These are phyloP conservation scores for Blastocladiella britannica DNA, from an alignment of 192 early-diverging fungal genomes.

Conservation along the genomic window DNA sequence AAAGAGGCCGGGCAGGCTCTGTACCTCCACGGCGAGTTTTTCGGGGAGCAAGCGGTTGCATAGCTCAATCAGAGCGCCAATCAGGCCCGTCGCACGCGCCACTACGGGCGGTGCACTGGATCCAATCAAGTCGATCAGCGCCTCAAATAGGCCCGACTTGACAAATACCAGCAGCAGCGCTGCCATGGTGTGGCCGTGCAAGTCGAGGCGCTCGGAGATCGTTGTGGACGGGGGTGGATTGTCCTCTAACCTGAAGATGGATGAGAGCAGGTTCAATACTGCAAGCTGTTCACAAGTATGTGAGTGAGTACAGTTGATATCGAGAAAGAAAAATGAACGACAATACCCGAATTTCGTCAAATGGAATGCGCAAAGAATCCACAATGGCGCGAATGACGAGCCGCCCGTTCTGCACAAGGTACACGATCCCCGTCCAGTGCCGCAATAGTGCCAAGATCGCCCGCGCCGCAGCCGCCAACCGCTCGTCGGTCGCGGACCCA, in stretches of 20 bases:
- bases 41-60: slow-evolving; percentile 43
- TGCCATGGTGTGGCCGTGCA: slow-evolving; percentile 46
- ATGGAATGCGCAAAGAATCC: not conserved
- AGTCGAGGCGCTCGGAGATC: slow-evolving; percentile 27
- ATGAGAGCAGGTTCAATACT: not conserved
- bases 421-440: not conserved
- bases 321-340: not conserved
- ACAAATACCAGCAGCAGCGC: slow-evolving; percentile 55
- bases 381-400: not conserved
- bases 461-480: not conserved
- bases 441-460: not conserved
- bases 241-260: too few relatives aligned
- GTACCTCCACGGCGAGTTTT: slow-evolving; percentile 7
- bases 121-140: slow-evolving; percentile 47
- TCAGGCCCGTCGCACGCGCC: slow-evolving; percentile 41
- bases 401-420: not conserved
- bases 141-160: slow-evolving; percentile 46
- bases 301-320: too few relatives aligned
- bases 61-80: slow-evolving; percentile 55
- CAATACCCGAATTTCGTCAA: not conserved
- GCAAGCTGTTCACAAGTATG: too few relatives aligned
- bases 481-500: not conserved
- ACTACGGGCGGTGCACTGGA: slow-evolving; percentile 34
- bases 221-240: too few relatives aligned
- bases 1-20: slow-evolving; percentile 55